phyloP scores from a whole-genome alignment of 106 monocot genomes.

The Phalaenopsis equestris region DNA sequence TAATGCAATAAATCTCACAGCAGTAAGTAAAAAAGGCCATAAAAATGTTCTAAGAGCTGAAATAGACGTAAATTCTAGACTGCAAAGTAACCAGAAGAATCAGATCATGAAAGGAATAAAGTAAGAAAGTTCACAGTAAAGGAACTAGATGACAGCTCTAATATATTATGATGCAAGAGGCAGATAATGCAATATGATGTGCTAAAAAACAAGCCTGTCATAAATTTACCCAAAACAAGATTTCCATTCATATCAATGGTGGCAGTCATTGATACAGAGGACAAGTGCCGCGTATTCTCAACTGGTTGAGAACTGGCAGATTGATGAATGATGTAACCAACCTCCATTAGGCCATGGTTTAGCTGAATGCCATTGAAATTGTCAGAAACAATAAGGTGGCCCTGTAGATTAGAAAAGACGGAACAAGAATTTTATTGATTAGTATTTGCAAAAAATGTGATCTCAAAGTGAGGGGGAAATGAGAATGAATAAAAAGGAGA shows the following conservation, averaged over 20 bases:
- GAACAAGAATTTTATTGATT: too few species aligned
- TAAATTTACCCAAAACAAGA: conserved; percentile 62
- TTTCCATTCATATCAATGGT: conserved; percentile 62
- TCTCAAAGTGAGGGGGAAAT: not conserved
- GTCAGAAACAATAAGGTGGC: conserved; percentile 79
- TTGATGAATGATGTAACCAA: conserved; percentile 78
- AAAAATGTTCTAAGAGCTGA: not conserved
- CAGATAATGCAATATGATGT: not conserved
- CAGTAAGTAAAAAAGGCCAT: too few species aligned
- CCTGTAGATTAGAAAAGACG: conserved; percentile 26
- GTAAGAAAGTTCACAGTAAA: not conserved
- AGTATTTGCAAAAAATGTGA: not conserved
- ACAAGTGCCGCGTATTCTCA: conserved; percentile 17
- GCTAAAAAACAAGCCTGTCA: not conserved
- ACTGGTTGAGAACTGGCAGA: conserved; percentile 7
- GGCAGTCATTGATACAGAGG: conserved; percentile 80
- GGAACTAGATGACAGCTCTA: too few species aligned
- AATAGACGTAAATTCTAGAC: not conserved
- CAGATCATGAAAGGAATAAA: not conserved
- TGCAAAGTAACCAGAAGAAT: not conserved
- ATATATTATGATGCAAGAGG: not conserved
- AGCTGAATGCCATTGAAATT: conserved; percentile 53
- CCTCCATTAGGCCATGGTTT: conserved; percentile 88
- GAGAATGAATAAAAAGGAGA: not conserved
- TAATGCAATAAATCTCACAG: too few species aligned